These are phyloP conservation scores for Mycena filopes DNA, from an alignment of 768 basidiomycete genomes.

Conservation along the genomic window DNA sequence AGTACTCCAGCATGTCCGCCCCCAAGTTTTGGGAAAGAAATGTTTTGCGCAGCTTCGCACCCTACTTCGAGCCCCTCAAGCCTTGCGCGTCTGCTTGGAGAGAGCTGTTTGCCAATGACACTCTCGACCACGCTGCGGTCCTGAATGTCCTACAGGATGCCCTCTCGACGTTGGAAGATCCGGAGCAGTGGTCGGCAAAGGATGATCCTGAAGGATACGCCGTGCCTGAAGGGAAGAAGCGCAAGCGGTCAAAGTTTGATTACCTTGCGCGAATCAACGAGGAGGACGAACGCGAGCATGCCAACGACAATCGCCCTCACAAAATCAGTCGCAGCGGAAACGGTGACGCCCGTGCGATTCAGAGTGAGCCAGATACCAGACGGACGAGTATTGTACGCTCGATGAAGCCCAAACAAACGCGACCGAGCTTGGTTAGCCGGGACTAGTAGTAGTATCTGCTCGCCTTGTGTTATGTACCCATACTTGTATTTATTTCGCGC, in stretches of 20 bases:
- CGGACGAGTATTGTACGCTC: background rate
- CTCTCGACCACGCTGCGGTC: background rate
- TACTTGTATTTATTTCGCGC: too few species aligned
- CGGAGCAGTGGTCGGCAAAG: conserved; percentile 3
- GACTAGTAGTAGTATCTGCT: background rate
- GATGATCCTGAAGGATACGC: conserved; percentile 17
- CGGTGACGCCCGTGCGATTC: background rate
- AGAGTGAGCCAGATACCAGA: background rate
- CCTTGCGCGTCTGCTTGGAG: conserved; percentile 11
- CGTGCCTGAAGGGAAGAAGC: background rate
- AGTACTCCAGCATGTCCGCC: background rate
- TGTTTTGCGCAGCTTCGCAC: background rate
- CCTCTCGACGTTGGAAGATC: background rate
- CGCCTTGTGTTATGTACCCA: too few species aligned
- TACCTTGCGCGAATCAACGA: background rate
- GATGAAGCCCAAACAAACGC: background rate
- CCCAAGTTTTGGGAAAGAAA: background rate
- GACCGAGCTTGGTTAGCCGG: background rate
- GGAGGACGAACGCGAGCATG: background rate
- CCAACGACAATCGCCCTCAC: background rate
- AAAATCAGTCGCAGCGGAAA: background rate
- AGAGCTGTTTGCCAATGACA: background rate
- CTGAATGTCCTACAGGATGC: background rate
- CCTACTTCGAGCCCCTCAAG: conserved; percentile 21
- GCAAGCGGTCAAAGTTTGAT: too few species aligned